Evolutionary conservation across 768 basidiomycete genomes (phyloP).

Genomic region (Gloeopeniophorella convolvens): DNA sequence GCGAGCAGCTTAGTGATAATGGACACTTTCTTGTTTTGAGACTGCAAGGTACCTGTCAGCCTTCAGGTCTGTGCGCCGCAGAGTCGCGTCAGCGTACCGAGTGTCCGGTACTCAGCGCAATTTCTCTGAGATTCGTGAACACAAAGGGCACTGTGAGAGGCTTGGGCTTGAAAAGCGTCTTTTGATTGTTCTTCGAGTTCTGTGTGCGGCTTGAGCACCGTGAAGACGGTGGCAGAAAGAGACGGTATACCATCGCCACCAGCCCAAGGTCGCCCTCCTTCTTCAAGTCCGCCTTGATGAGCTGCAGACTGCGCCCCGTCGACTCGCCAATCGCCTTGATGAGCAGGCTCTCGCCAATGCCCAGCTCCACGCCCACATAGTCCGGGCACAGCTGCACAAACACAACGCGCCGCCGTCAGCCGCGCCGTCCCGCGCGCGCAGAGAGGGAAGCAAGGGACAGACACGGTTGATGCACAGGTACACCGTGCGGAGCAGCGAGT

Average conservation of each 20-base stretch:
- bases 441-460: constrained; percentile 25
- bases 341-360: constrained; percentile 91
- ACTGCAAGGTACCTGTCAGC: constrained; percentile 39
- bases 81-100: constrained; percentile 44
- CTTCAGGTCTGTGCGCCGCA: constrained; percentile 5
- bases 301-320: constrained; percentile 77
- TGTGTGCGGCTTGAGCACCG: constrained; percentile 27
- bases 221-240: not conserved
- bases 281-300: constrained; percentile 89
- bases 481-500: constrained; percentile 78
- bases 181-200: constrained; percentile 92
- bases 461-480: constrained; percentile 98
- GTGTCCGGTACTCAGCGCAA: constrained; percentile 79
- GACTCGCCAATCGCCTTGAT: constrained; percentile 95
- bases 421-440: not conserved
- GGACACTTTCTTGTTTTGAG: constrained; percentile 91
- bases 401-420: not conserved
- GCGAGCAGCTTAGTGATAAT: constrained; percentile 93
- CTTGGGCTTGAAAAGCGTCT: constrained; percentile 91
- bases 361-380: constrained; percentile 90
- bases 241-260: constrained; percentile 77
- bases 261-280: constrained; percentile 93
- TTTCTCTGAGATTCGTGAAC: constrained; percentile 85
- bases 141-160: constrained; percentile 83
- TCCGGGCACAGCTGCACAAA: constrained; percentile 77